Evolutionary conservation across 2,329 filamentous ascomycete species (phyloP).

Genomic region (Dactylella cylindrospora): DNA sequence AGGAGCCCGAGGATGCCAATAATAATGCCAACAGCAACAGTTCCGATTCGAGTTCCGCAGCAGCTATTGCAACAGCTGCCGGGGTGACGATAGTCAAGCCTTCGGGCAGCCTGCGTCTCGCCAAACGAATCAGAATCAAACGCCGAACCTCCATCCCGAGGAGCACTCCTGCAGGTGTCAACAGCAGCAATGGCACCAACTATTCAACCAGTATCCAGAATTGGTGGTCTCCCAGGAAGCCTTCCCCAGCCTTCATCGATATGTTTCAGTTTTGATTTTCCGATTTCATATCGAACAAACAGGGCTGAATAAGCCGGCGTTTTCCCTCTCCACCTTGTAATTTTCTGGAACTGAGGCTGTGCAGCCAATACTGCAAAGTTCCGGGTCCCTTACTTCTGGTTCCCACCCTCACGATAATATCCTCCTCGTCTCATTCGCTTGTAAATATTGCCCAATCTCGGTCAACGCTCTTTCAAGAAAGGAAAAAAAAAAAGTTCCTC

Average conservation of each 20-base stretch:
- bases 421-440: conserved; percentile 35
- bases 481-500: conserved; percentile 10
- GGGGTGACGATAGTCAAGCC: conserved; percentile 41
- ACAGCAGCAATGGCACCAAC: background rate
- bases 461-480: conserved; percentile 6
- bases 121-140: conserved; percentile 43
- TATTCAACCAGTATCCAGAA: conserved; percentile 4
- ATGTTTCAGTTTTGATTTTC: conserved; percentile 39
- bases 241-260: conserved; percentile 41
- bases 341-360: conserved; percentile 22
- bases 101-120: conserved; percentile 37
- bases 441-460: conserved; percentile 29
- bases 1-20: conserved; percentile 17
- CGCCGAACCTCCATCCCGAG: conserved; percentile 38
- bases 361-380: conserved; percentile 4
- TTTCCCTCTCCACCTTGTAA: background rate
- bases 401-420: too few species aligned
- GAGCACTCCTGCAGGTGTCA: conserved; percentile 29
- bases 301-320: background rate
- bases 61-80: background rate
- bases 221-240: conserved; percentile 37
- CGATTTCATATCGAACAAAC: too few species aligned
- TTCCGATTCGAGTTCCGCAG: too few species aligned
- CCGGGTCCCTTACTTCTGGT: conserved; percentile 27
- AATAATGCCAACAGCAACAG: too few species aligned